These are phyloP conservation scores for Ascochyta clinopodiicola DNA, from an alignment of 2,329 filamentous ascomycete genomes.

Conservation along the genomic window DNA sequence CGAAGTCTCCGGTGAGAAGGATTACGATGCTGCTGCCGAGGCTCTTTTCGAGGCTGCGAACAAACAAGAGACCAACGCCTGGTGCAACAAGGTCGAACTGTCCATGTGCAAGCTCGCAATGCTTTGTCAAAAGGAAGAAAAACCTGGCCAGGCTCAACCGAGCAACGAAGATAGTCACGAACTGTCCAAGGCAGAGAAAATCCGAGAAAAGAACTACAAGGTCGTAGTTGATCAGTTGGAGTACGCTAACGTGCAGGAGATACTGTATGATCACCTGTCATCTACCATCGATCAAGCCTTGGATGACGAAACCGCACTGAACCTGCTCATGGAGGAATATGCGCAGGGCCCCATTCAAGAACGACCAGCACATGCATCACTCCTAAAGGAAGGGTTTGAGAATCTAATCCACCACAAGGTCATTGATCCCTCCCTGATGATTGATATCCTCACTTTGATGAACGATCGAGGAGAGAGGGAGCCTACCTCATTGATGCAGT, in stretches of 20 bases:
- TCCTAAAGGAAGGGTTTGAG: constrained; percentile 74
- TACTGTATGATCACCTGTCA: constrained; percentile 73
- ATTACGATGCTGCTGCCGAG: constrained; percentile 75
- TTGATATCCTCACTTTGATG: constrained; percentile 83
- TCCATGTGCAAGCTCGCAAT: constrained; percentile 82
- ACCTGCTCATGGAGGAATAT: constrained; percentile 75
- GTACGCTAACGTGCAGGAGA: constrained; percentile 79
- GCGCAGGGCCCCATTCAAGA: constrained; percentile 61
- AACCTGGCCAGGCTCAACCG: constrained; percentile 39
- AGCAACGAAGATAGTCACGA: constrained; percentile 23
- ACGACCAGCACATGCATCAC: constrained; percentile 70
- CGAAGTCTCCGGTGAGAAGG: constrained; percentile 77
- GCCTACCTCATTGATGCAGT: constrained; percentile 53
- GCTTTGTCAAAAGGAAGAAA: constrained; percentile 62
- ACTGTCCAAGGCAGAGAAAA: constrained; percentile 50
- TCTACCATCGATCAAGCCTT: constrained; percentile 74
- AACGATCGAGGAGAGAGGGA: constrained; percentile 56
- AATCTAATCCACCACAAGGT: constrained; percentile 74
- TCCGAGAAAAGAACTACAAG: constrained; percentile 36
- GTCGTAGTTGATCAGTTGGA: constrained; percentile 66
- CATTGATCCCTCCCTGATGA: constrained; percentile 64
- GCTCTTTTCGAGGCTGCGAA: constrained; percentile 74
- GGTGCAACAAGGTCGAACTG: constrained; percentile 92
- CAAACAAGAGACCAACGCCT: constrained; percentile 76
- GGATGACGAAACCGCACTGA: constrained; percentile 78